These are phyloP conservation scores for Vitis hybrid DNA, from an alignment of 177 flowering plant species.

Conservation along the genomic window DNA sequence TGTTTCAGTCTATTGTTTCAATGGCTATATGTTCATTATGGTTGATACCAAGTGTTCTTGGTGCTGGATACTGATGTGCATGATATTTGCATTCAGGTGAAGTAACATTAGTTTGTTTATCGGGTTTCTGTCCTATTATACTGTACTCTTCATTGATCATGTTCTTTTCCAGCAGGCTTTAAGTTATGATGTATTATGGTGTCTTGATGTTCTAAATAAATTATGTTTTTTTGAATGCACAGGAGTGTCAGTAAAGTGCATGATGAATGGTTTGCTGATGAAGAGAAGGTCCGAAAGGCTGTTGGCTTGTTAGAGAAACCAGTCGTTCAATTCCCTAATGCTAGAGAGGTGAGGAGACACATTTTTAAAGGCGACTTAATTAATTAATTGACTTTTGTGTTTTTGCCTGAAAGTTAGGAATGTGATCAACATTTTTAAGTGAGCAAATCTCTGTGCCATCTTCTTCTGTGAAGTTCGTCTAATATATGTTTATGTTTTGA, in stretches of 20 bases:
- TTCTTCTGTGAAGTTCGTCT: neutral
- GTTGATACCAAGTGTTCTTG: neutral
- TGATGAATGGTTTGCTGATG: slow-evolving; percentile 78
- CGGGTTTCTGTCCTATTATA: neutral
- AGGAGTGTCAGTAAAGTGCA: slow-evolving; percentile 78
- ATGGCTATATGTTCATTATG: neutral
- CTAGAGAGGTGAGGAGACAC: slow-evolving; percentile 45
- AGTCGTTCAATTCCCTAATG: slow-evolving; percentile 37
- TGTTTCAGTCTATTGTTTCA: neutral
- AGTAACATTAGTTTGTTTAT: neutral
- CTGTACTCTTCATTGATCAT: neutral
- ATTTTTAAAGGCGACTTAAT: neutral
- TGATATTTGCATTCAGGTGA: neutral
- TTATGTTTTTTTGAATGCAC: slow-evolving; percentile 20
- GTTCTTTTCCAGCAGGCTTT: neutral
- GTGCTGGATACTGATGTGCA: neutral
- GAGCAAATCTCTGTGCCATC: neutral
- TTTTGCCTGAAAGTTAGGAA: neutral
- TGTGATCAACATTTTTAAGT: neutral
- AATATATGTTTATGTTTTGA: slow-evolving; percentile 2
- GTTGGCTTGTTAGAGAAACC: slow-evolving; percentile 74
- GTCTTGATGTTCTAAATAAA: slow-evolving; percentile 14
- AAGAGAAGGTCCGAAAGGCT: slow-evolving; percentile 59
- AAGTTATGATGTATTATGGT: neutral
- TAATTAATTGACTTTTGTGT: neutral